Evolutionary conservation across 2,329 filamentous ascomycete species (phyloP).

Genomic region (Knoxdaviesia proteae): DNA sequence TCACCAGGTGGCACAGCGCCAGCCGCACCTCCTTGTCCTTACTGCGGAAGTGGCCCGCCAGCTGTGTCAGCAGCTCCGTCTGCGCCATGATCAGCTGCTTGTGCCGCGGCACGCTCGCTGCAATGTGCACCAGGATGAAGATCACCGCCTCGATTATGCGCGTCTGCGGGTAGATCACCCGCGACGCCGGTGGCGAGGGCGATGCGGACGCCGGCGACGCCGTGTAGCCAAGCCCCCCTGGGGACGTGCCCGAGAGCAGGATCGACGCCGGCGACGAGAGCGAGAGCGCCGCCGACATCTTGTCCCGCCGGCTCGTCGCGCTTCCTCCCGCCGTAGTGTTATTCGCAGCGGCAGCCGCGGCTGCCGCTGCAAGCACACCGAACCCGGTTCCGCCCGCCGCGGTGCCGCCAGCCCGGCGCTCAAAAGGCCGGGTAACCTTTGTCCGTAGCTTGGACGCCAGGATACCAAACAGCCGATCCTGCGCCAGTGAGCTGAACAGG

Average conservation of each 20-base stretch:
- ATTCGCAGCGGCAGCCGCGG: too few relatives aligned
- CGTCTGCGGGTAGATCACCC: conserved; percentile 33
- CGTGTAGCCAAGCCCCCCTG: background rate
- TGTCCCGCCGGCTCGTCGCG: conserved; percentile 2
- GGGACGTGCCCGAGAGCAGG: too few relatives aligned
- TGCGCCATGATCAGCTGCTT: conserved; percentile 61
- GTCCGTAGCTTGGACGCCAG: conserved; percentile 57
- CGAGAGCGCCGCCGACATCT: background rate
- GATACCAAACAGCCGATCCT: conserved; percentile 61
- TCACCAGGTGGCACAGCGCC: conserved; percentile 63
- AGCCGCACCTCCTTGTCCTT: conserved; percentile 53
- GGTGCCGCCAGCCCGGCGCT: conserved; percentile 15
- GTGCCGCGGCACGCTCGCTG: conserved; percentile 60
- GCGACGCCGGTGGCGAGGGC: conserved; percentile 14
- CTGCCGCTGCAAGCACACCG: background rate
- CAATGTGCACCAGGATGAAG: conserved; percentile 72
- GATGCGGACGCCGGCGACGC: conserved; percentile 4
- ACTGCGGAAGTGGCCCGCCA: conserved; percentile 55
- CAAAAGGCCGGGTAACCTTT: conserved; percentile 31
- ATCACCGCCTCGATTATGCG: conserved; percentile 62
- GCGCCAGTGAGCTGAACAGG: conserved; percentile 54
- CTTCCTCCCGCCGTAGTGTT: conserved; percentile 6
- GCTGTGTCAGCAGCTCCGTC: conserved; percentile 49
- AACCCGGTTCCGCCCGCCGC: background rate
- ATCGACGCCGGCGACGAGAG: too few relatives aligned